Percentiles rank a stretch among this genome's conserved stretches.
phyloP scores from a whole-genome alignment of 2,329 filamentous ascomycete species.

The Fusarium begoniae region DNA sequence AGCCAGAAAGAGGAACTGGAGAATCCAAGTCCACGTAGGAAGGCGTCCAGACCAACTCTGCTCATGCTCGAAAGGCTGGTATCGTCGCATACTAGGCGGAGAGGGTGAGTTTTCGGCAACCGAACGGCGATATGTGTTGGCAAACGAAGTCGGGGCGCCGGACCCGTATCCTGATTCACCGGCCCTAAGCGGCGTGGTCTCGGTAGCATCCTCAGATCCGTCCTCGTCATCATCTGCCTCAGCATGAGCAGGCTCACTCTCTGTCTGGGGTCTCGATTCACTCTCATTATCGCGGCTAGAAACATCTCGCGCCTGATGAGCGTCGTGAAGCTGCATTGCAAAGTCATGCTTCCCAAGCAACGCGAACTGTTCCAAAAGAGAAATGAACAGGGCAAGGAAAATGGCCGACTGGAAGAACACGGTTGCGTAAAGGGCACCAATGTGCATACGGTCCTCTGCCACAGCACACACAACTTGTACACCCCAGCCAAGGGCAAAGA shows the following conservation, averaged over 20 bases:
- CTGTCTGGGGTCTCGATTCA: conserved; percentile 11
- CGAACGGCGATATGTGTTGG: conserved; percentile 64
- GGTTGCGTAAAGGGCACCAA: conserved; percentile 81
- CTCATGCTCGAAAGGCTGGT: conserved; percentile 71
- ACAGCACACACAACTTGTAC: conserved; percentile 77
- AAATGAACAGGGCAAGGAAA: conserved; percentile 78
- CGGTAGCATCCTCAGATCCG: conserved; percentile 53
- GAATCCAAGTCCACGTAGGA: conserved; percentile 85
- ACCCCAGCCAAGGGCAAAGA: conserved; percentile 79
- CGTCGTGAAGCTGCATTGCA: conserved; percentile 65
- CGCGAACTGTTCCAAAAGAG: conserved; percentile 81
- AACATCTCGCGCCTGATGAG: conserved; percentile 55
- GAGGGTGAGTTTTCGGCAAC: conserved; percentile 45
- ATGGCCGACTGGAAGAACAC: conserved; percentile 81
- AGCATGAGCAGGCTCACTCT: conserved; percentile 36
- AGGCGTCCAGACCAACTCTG: conserved; percentile 86
- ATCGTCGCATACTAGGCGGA: conserved; percentile 35
- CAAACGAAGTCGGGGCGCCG: conserved; percentile 60
- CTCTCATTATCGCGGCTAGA: conserved; percentile 41
- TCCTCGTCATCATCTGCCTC: conserved; percentile 21
- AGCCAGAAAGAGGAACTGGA: conserved; percentile 83
- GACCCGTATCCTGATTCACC: conserved; percentile 47
- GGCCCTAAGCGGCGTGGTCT: conserved; percentile 63
- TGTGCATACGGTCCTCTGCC: conserved; percentile 76
- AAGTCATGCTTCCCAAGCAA: conserved; percentile 78